Conservation (phyloP, 2,329 filamentous ascomycete genomes). For the Thyridium curvatum region DNA sequence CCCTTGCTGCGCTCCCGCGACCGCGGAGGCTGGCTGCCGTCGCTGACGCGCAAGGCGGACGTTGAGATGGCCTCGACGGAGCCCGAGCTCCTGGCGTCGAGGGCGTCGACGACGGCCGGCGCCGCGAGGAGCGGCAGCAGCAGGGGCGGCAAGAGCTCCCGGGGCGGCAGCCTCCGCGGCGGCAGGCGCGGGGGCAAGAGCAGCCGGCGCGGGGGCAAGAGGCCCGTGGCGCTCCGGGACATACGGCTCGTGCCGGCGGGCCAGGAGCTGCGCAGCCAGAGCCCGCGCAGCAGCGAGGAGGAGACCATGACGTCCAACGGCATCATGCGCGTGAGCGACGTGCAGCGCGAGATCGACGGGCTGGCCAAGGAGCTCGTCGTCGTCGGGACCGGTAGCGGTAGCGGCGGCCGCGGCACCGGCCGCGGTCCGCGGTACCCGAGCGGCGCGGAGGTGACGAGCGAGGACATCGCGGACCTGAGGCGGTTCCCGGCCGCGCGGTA, state of each 20-base stretch:
- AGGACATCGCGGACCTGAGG: conserved; percentile 2
- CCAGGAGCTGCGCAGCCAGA: conserved; percentile 19
- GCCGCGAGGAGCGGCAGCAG: conserved; percentile 6
- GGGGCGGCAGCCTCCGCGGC: conserved; percentile 9
- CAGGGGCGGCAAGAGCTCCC: conserved; percentile 20
- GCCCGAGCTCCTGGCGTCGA: not conserved
- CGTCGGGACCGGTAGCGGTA: conserved; percentile 10
- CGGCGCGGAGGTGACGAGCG: not conserved
- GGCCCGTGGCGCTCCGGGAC: conserved; percentile 8
- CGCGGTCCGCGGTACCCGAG: not conserved
- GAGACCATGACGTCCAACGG: conserved; percentile 26
- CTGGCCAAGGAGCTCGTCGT: conserved; percentile 16
- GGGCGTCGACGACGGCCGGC: not conserved
- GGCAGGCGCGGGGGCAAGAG: conserved; percentile 2
- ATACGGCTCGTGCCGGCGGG: conserved; percentile 13
- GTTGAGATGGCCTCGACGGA: conserved; percentile 11
- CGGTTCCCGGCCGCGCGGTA: conserved; percentile 12
- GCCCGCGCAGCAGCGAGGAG: conserved; percentile 23
- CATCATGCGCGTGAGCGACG: conserved; percentile 23
- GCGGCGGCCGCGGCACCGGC: conserved; percentile 16
- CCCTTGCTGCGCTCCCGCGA: conserved; percentile 25
- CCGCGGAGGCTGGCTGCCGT: conserved; percentile 22
- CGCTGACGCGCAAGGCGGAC: conserved; percentile 13
- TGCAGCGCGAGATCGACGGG: conserved; percentile 19
- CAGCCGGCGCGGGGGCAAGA: conserved; percentile 9